These are phyloP conservation scores for Podospora comata DNA, from an alignment of 495 filamentous ascomycete genomes.

Conservation along the genomic window DNA sequence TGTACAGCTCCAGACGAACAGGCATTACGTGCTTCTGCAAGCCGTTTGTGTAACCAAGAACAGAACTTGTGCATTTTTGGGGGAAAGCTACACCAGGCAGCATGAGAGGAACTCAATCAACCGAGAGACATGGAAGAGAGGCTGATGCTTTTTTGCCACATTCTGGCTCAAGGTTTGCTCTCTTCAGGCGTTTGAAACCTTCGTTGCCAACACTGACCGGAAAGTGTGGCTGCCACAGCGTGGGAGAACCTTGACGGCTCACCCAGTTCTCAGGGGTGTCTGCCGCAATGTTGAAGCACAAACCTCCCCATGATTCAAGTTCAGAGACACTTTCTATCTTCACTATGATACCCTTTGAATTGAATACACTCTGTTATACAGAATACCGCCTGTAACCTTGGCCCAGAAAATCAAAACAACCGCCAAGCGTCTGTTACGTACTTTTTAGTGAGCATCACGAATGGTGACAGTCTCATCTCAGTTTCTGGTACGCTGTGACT, in stretches of 20 bases:
- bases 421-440: conserved; percentile 2
- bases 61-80: conserved; percentile 8
- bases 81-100: conserved; percentile 1
- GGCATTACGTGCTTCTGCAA: conserved; percentile 3
- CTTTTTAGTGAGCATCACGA: background rate
- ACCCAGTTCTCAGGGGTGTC: background rate
- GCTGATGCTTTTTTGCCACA: background rate
- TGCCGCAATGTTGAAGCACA: background rate
- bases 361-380: background rate
- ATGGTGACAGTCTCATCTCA: background rate
- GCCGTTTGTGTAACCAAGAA: conserved; percentile 8
- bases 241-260: conserved; percentile 24
- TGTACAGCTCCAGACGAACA: background rate
- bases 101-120: background rate
- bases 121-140: background rate
- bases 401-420: background rate
- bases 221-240: background rate
- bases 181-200: background rate
- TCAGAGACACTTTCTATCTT: background rate
- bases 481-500: background rate
- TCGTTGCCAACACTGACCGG: background rate
- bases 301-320: background rate
- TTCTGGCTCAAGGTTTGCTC: background rate
- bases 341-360: background rate
- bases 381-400: conserved; percentile 1